Conservation (phyloP, 192 early-diverging fungal genomes). For the Chytriomyces sp. region DNA sequence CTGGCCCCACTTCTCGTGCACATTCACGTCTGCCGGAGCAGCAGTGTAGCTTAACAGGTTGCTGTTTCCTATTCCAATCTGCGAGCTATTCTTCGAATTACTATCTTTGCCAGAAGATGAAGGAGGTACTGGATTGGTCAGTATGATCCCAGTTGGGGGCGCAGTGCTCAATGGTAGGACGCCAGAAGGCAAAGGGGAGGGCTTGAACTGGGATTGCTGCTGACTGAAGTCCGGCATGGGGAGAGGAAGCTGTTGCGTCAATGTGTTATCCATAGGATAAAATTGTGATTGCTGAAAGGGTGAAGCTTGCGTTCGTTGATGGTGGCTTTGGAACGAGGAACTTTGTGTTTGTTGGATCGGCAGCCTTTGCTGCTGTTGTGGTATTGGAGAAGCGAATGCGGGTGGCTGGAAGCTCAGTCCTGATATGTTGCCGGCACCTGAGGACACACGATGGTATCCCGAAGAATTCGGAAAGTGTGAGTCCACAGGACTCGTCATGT, state of each 20-base stretch:
- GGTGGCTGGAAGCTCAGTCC: no score
- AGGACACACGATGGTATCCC: no score
- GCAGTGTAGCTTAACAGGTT: not conserved
- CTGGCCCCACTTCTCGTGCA: constrained; percentile 14
- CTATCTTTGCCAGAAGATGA: not conserved
- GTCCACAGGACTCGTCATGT: no score
- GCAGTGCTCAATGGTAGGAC: not conserved
- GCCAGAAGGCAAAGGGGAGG: not conserved
- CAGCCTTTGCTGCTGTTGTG: not conserved
- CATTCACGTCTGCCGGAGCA: not conserved
- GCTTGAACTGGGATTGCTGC: constrained; percentile 5
- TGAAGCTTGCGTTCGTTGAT: not conserved
- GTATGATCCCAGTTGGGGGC: not conserved
- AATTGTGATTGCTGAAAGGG: constrained; percentile 6
- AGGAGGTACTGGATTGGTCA: not conserved
- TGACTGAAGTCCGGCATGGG: not conserved
- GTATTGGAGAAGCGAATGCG: not conserved
- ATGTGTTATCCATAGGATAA: not conserved
- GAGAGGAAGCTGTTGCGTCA: not conserved
- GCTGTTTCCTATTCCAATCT: not conserved
- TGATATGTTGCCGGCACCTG: no score
- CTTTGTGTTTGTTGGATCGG: not conserved
- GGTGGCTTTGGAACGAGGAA: not conserved
- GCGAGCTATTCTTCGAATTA: not conserved
- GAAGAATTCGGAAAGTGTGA: not conserved